phyloP scores from a whole-genome alignment of 192 early-diverging fungal genomes.

The Dissophora ornata region DNA sequence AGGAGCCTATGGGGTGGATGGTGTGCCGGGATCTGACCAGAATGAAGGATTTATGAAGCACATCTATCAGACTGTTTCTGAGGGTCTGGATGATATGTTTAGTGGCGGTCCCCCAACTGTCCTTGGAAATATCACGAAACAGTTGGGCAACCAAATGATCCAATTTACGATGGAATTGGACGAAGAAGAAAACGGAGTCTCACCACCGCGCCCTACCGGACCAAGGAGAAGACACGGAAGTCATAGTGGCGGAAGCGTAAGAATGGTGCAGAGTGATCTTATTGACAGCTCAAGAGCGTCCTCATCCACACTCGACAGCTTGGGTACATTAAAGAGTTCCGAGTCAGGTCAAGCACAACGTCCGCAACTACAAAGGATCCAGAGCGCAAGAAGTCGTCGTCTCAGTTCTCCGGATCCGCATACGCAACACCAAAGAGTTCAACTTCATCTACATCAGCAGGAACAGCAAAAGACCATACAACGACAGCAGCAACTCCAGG shows the following conservation, averaged over 20 bases:
- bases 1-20: neutral
- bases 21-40: slow-evolving; percentile 1
- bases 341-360: neutral
- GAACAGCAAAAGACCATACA: slow-evolving; percentile 13
- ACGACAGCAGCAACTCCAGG: slow-evolving; percentile 11
- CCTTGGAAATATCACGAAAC: slow-evolving; percentile 76
- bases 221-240: slow-evolving; percentile 16
- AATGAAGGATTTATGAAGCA: slow-evolving; percentile 68
- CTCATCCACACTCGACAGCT: neutral
- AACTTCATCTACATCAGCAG: slow-evolving; percentile 25
- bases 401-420: slow-evolving; percentile 46
- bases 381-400: slow-evolving; percentile 17
- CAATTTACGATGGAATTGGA: slow-evolving; percentile 54
- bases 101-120: slow-evolving; percentile 70
- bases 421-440: slow-evolving; percentile 34
- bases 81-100: slow-evolving; percentile 76
- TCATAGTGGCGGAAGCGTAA: slow-evolving; percentile 13
- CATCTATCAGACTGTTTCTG: slow-evolving; percentile 81
- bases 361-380: slow-evolving; percentile 11
- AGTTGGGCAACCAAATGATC: slow-evolving; percentile 72
- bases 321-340: neutral
- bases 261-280: slow-evolving; percentile 16
- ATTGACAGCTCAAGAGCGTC: neutral
- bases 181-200: neutral
- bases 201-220: neutral